Conservation (phyloP, 352 stramenopile genomes). For the Phytophthora sp. region DNA sequence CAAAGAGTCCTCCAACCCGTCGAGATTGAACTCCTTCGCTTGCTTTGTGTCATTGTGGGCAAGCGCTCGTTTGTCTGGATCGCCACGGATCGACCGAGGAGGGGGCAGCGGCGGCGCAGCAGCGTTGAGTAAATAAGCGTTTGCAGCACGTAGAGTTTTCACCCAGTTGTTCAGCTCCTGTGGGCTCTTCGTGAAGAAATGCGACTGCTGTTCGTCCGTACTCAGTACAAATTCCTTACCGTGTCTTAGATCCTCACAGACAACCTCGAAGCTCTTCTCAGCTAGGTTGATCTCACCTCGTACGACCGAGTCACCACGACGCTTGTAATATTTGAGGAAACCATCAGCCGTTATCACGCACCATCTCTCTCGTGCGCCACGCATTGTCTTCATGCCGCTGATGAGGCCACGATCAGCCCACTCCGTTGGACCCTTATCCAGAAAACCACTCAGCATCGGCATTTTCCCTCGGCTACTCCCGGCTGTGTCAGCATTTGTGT, state of each 20-base stretch:
- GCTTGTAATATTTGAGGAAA: slow-evolving; percentile 88
- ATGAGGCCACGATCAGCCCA: slow-evolving; percentile 82
- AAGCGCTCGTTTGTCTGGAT: slow-evolving; percentile 32
- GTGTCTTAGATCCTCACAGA: slow-evolving; percentile 77
- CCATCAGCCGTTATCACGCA: slow-evolving; percentile 79
- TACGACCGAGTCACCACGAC: slow-evolving; percentile 80
- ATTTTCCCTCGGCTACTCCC: slow-evolving; percentile 53
- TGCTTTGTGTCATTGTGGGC: slow-evolving; percentile 35
- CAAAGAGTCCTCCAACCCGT: slow-evolving; percentile 46
- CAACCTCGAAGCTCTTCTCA: slow-evolving; percentile 82
- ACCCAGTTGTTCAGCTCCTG: slow-evolving; percentile 84
- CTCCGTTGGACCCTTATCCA: slow-evolving; percentile 89
- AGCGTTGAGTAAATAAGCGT: slow-evolving; percentile 65
- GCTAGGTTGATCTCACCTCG: slow-evolving; percentile 82
- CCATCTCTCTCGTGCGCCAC: slow-evolving; percentile 83
- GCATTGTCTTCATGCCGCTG: slow-evolving; percentile 88
- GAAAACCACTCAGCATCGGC: slow-evolving; percentile 74
- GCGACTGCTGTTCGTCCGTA: slow-evolving; percentile 85
- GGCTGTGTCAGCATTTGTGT: slow-evolving; percentile 28
- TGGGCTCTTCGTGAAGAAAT: slow-evolving; percentile 81
- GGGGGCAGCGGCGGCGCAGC: slow-evolving; percentile 36
- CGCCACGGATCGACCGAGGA: slow-evolving; percentile 30
- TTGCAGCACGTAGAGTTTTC: slow-evolving; percentile 73
- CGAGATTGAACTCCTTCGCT: slow-evolving; percentile 45
- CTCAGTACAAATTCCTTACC: slow-evolving; percentile 83